Percentiles rank a stretch among this genome's conserved stretches.
Conservation (phyloP, 495 filamentous ascomycete genomes). For the Podospora conica region DNA sequence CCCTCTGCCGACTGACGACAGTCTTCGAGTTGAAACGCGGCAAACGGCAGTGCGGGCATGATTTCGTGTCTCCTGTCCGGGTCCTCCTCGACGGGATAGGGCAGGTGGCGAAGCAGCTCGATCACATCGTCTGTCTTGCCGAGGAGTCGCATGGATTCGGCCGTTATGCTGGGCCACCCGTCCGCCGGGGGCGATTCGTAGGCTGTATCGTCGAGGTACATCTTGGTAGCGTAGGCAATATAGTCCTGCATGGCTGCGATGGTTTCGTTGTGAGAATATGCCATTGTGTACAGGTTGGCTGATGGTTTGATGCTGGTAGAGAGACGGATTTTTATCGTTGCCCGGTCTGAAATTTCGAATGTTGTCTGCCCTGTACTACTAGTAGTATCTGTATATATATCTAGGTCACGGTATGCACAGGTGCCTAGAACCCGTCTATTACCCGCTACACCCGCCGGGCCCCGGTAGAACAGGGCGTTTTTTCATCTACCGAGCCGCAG, state of each 20-base stretch:
- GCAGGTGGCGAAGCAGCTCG: slow-evolving; percentile 21
- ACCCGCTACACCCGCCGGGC: too few relatives aligned
- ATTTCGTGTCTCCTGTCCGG: not conserved
- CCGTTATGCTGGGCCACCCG: slow-evolving; percentile 25
- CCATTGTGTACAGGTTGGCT: too few relatives aligned
- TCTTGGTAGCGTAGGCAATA: slow-evolving; percentile 19
- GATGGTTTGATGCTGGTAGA: too few relatives aligned
- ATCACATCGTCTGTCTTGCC: slow-evolving; percentile 22
- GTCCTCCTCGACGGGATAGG: slow-evolving; percentile 8
- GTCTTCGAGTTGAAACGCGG: slow-evolving; percentile 5
- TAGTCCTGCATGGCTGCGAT: slow-evolving; percentile 17
- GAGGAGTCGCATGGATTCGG: slow-evolving; percentile 5
- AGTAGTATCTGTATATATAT: too few relatives aligned
- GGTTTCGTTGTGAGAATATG: slow-evolving; percentile 20
- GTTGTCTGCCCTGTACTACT: too few relatives aligned
- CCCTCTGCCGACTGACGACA: not conserved
- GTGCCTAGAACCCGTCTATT: too few relatives aligned
- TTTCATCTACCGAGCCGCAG: too few relatives aligned
- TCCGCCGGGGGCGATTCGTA: slow-evolving; percentile 14
- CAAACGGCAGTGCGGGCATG: slow-evolving; percentile 10
- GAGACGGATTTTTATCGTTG: too few relatives aligned
- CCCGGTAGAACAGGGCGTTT: too few relatives aligned
- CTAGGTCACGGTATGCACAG: too few relatives aligned
- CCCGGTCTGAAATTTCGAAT: too few relatives aligned
- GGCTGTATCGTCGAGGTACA: slow-evolving; percentile 17